Conservation (phyloP, 2,329 filamentous ascomycete genomes). For the Remersonia thermophila region DNA sequence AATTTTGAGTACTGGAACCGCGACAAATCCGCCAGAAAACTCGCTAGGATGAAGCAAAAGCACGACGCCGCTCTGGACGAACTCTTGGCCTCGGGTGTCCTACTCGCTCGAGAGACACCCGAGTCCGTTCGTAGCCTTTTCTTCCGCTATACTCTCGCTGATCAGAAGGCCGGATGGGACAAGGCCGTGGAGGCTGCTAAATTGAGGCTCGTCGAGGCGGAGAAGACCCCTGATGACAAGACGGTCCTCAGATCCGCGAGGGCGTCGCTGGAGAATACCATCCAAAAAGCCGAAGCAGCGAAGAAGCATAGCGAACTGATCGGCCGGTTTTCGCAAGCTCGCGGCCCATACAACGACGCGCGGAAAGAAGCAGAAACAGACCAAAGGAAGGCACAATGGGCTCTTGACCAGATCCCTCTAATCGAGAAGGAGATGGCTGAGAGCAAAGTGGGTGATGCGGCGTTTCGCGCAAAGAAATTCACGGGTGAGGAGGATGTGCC, state of each 20-base stretch:
- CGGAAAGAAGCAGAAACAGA: background rate
- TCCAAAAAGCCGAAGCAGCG: background rate
- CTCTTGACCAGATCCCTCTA: background rate
- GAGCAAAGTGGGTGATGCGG: background rate
- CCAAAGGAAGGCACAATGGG: background rate
- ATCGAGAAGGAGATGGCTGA: background rate
- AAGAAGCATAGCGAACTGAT: background rate
- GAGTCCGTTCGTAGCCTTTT: background rate
- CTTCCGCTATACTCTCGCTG: background rate
- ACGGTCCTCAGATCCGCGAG: background rate
- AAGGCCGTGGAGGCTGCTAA: background rate
- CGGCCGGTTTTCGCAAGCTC: background rate
- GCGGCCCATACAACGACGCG: background rate
- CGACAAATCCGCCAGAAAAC: background rate
- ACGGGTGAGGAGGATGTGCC: too few relatives aligned
- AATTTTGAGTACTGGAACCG: constrained; percentile 1
- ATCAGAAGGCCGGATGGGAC: background rate
- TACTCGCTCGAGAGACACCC: background rate
- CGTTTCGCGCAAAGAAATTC: too few relatives aligned
- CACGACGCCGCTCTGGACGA: background rate
- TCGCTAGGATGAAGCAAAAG: background rate
- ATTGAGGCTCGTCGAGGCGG: background rate
- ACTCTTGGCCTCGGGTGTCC: background rate
- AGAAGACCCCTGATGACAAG: background rate
- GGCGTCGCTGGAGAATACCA: background rate